phyloP scores from a whole-genome alignment of 768 basidiomycete species.

The Boletus bicolor region DNA sequence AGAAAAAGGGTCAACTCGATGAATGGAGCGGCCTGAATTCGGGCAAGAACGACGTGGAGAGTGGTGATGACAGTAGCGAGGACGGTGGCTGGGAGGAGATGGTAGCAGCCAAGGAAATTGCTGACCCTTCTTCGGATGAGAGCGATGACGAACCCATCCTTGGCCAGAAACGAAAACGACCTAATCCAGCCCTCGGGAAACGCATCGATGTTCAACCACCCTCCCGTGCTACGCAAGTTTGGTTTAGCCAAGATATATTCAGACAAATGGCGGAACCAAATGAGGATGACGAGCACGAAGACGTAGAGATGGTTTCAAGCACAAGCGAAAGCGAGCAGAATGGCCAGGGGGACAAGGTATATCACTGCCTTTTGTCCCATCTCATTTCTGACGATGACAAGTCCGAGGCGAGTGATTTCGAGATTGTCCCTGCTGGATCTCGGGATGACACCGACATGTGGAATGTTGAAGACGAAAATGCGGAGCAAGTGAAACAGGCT shows the following conservation, averaged over 20 bases:
- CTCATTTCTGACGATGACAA: constrained; percentile 15
- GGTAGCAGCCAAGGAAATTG: constrained; percentile 50
- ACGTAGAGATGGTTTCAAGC: constrained; percentile 27
- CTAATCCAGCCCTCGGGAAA: constrained; percentile 37
- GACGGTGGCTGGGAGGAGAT: constrained; percentile 72
- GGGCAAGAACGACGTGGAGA: constrained; percentile 37
- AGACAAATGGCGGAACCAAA: constrained; percentile 42
- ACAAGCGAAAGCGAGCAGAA: constrained; percentile 32
- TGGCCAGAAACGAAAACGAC: constrained; percentile 43
- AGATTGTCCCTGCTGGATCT: constrained; percentile 63
- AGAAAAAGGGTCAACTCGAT: constrained; percentile 69
- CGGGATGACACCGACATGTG: constrained; percentile 65
- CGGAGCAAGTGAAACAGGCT: constrained; percentile 63
- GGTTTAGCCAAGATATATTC: constrained; percentile 96
- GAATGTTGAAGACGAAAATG: constrained; percentile 77
- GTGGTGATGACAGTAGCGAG: constrained; percentile 38
- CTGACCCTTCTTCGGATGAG: constrained; percentile 51
- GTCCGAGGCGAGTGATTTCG: constrained; percentile 51
- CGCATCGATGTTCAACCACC: constrained; percentile 31
- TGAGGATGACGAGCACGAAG: constrained; percentile 27
- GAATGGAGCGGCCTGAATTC: constrained; percentile 75
- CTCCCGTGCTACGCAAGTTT: constrained; percentile 71
- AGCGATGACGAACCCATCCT: constrained; percentile 37
- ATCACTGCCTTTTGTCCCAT: neutral
- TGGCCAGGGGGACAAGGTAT: constrained; percentile 29